Evolutionary conservation across 345 rosid species (phyloP).

Genomic region (Populus davidiana): DNA sequence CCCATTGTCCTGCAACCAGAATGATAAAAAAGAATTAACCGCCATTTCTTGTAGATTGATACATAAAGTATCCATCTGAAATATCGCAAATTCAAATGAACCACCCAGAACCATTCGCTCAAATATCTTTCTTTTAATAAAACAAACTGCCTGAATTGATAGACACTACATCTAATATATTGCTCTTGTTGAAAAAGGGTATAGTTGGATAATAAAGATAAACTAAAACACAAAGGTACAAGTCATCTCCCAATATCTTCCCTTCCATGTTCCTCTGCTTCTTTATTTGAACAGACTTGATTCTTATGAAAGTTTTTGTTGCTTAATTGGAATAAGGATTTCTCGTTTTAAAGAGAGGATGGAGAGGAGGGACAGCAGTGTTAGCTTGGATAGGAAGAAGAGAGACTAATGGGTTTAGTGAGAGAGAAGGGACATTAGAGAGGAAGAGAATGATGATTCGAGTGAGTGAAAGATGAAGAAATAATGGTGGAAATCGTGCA

Average conservation of each 20-base stretch:
- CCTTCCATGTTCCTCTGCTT: background rate
- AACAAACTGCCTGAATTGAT: background rate
- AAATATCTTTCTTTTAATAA: background rate
- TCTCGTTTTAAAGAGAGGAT: background rate
- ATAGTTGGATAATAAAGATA: background rate
- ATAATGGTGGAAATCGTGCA: background rate
- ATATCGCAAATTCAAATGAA: background rate
- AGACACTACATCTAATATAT: background rate
- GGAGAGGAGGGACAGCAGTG: background rate
- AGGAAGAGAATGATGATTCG: background rate
- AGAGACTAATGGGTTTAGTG: background rate
- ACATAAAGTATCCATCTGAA: background rate
- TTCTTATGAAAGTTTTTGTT: background rate
- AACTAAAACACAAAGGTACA: background rate
- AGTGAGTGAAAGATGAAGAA: background rate
- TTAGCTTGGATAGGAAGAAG: background rate
- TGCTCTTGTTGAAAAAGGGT: background rate
- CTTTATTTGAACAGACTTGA: background rate
- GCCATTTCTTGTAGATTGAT: background rate
- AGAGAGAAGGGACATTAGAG: background rate
- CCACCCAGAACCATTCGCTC: background rate
- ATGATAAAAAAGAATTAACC: constrained; percentile 7
- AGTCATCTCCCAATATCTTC: background rate
- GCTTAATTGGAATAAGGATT: background rate
- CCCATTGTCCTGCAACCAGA: constrained; percentile 57